These are phyloP conservation scores for Tricharina praecox DNA, from an alignment of 495 filamentous ascomycete genomes.

Conservation along the genomic window DNA sequence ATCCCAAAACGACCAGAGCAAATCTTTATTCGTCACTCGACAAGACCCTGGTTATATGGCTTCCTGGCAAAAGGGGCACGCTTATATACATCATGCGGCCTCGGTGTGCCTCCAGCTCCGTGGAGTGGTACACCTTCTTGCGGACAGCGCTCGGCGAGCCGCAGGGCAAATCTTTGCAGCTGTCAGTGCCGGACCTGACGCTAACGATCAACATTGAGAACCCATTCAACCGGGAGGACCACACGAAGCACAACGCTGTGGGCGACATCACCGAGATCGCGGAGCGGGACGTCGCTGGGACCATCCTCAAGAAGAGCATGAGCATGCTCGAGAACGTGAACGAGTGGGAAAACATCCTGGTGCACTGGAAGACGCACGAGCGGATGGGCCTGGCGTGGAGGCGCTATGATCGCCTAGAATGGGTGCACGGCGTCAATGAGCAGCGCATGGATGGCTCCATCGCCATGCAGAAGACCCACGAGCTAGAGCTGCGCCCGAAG, in stretches of 20 bases:
- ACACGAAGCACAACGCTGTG: constrained; percentile 31
- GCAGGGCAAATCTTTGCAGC: constrained; percentile 40
- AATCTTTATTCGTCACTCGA: constrained; percentile 57
- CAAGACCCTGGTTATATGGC: constrained; percentile 56
- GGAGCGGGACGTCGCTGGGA: constrained; percentile 37
- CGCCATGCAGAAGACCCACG: constrained; percentile 56
- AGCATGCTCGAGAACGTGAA: constrained; percentile 39
- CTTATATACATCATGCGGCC: constrained; percentile 52
- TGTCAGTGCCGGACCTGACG: constrained; percentile 52
- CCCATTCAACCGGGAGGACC: constrained; percentile 43
- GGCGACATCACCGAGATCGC: constrained; percentile 30
- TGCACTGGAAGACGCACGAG: constrained; percentile 42
- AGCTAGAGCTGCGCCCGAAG: constrained; percentile 56
- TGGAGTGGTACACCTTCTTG: constrained; percentile 65
- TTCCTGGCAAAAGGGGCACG: constrained; percentile 38
- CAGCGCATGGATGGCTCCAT: constrained; percentile 59
- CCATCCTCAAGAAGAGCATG: constrained; percentile 42
- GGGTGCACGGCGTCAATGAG: constrained; percentile 54
- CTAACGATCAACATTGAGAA: constrained; percentile 45
- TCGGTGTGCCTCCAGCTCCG: constrained; percentile 44
- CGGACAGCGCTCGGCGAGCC: constrained; percentile 43
- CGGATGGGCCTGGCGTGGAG: constrained; percentile 62
- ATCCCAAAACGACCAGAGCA: constrained; percentile 37
- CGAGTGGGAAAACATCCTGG: constrained; percentile 48
- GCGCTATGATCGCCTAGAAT: constrained; percentile 59